These are phyloP conservation scores for Drosera spatulata DNA, from an alignment of 179 eudicot species.

Conservation along the genomic window DNA sequence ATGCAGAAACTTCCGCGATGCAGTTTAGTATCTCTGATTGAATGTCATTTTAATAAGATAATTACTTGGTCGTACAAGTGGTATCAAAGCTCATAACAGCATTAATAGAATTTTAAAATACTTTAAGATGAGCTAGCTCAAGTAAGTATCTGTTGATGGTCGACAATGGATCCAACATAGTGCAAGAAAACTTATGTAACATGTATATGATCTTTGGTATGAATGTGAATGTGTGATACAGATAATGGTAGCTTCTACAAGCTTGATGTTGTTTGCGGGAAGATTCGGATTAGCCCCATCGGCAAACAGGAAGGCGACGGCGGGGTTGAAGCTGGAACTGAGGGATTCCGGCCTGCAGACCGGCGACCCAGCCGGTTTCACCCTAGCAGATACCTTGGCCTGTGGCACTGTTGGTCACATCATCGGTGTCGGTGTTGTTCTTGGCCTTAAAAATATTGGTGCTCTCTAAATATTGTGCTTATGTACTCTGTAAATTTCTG, in stretches of 20 bases:
- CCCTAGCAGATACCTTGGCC: conserved; percentile 92
- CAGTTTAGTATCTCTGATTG: too few species aligned
- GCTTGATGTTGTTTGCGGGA: conserved; percentile 89
- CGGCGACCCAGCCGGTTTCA: conserved; percentile 97
- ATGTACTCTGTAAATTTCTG: too few species aligned
- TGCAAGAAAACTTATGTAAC: neutral
- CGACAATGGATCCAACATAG: neutral
- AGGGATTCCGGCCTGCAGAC: conserved; percentile 95
- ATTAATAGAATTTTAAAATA: too few species aligned
- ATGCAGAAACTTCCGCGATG: too few species aligned
- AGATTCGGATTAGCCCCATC: conserved; percentile 96
- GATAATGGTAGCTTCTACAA: conserved; percentile 94
- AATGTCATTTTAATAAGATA: too few species aligned
- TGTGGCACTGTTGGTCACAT: conserved; percentile 91
- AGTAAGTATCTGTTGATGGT: too few species aligned
- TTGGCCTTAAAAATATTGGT: conserved; percentile 93
- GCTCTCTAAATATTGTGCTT: conserved; percentile 22
- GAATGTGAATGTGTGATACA: conserved; percentile 8
- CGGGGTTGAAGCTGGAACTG: conserved; percentile 73
- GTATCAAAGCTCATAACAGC: too few species aligned
- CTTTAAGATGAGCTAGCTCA: too few species aligned
- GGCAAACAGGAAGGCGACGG: conserved; percentile 91
- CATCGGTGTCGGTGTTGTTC: conserved; percentile 97
- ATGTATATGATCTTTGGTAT: neutral
- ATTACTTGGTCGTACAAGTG: too few species aligned